A percentile compares a stretch with the other conserved stretches of the same genome.
Conservation (phyloP, 106 monocot genomes). For the Allium sativum region DNA sequence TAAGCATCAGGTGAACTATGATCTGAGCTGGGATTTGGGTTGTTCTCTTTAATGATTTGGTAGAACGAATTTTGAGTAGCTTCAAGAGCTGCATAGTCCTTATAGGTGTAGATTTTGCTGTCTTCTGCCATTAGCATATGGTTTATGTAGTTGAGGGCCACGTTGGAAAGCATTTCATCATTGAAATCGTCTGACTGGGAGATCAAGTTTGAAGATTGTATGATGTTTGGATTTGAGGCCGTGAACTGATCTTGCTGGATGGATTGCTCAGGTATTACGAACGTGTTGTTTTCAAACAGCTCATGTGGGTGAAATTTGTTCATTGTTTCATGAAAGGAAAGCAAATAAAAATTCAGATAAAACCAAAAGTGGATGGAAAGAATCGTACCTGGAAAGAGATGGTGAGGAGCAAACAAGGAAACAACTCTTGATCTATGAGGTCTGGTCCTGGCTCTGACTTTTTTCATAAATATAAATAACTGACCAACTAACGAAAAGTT, state of each 20-base stretch:
- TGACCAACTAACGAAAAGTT: no score
- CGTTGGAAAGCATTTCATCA: slow-evolving; percentile 43
- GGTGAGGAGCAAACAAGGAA: no score
- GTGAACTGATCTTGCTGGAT: background rate
- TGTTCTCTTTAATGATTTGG: slow-evolving; percentile 28
- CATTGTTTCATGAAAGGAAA: background rate
- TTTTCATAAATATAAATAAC: no score
- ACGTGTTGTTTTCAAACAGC: background rate
- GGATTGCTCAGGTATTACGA: background rate
- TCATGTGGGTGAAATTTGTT: slow-evolving; percentile 1
- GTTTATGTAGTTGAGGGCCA: slow-evolving; percentile 34
- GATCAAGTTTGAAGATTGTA: background rate
- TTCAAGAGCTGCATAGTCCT: slow-evolving; percentile 15
- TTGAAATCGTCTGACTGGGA: background rate
- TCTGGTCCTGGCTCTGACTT: no score
- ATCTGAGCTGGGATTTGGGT: background rate
- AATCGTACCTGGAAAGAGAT: no score
- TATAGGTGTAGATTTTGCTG: slow-evolving; percentile 20
- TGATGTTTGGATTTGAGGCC: background rate
- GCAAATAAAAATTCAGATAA: no score
- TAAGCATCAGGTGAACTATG: slow-evolving; percentile 4
- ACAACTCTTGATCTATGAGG: no score
- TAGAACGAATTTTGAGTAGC: slow-evolving; percentile 47
- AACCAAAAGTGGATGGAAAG: no score
- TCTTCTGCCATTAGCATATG: slow-evolving; percentile 63